Evolutionary conservation across 73 alveolate species (phyloP), one percentile per base, ranked within the genome.

Genomic region (Paramecium sexaurelia): DNA sequence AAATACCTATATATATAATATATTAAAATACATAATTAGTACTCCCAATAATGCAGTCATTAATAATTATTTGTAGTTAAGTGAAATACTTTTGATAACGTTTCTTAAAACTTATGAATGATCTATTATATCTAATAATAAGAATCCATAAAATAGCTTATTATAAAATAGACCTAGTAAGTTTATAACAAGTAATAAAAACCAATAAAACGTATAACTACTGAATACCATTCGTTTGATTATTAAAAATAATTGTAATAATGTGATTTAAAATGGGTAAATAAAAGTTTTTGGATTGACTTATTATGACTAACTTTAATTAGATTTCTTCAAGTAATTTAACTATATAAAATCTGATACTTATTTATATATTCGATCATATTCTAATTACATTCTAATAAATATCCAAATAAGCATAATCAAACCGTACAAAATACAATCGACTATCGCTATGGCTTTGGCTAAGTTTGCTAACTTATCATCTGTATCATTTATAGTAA

Each of bases 31-130:
- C 85, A 88, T 56, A 10, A 88, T 88, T 24, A 88, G 24, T 32
- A 88, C 87, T 56, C 94, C 94, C 39, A 88, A 88, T 45, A 88
- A 68, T 5, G 94, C 94, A 10, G 94, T 88, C 94, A 88, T 88
- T 15, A 88, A 17, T 47, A 88, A 17, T 69, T 75, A 43, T 6
- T 68, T 68, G 10, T 75, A 69, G 41, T 88, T 88, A 1, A 69
- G 55, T 36, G 94, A 56, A 27, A 88, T 88, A 61, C 87, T 55
- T 43, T 41, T 88, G 3, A 88, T 88, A 19, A 88, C 94, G 43
- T 88, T 88, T 88, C 94, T 73, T 88, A 88, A 47, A 3, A 88
- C 83, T n/a, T 55, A 57, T 5, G 94, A 88, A 68, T 71, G 85
- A 71, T 88, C 94, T 17, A 88, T 88, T 13, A 88, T 88, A 69